These are phyloP conservation scores for Pterulicium gracile DNA, from an alignment of 1,284 basidiomycete genomes.

Conservation along the genomic window DNA sequence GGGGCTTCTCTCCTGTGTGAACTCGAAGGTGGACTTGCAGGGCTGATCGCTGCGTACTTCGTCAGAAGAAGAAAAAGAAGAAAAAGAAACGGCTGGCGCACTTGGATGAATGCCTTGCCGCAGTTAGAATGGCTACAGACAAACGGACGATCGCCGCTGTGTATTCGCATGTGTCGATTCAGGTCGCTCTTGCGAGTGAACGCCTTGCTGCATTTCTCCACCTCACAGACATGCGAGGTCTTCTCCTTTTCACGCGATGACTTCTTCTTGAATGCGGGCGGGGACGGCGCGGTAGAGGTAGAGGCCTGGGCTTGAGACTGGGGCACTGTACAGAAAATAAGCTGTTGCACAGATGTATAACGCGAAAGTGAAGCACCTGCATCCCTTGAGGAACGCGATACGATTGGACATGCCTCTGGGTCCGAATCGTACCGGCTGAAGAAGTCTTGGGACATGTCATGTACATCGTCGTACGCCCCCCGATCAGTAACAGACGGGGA, in stretches of 20 bases:
- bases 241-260: constrained; percentile 3
- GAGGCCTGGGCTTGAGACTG: too few species aligned
- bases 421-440: constrained; percentile 52
- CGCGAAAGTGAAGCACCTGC: constrained; percentile 12
- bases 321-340: neutral
- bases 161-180: constrained; percentile 74
- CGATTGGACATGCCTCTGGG: constrained; percentile 8
- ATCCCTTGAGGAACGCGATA: neutral
- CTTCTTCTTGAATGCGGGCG: neutral
- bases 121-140: constrained; percentile 58
- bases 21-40: constrained; percentile 79
- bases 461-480: constrained; percentile 49
- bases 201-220: constrained; percentile 60
- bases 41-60: constrained; percentile 56
- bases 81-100: constrained; percentile 19
- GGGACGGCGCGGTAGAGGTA: neutral
- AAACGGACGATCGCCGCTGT: constrained; percentile 83
- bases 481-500: constrained; percentile 35
- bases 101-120: constrained; percentile 82
- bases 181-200: constrained; percentile 72
- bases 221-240: constrained; percentile 41
- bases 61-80: constrained; percentile 4
- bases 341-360: neutral
- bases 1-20: constrained; percentile 85
- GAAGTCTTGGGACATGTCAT: constrained; percentile 63